Percentiles rank a stretch among this genome's conserved stretches.
Evolutionary conservation across 2,329 filamentous ascomycete genomes (phyloP).

Genomic region (Fusarium pseudograminearum): DNA sequence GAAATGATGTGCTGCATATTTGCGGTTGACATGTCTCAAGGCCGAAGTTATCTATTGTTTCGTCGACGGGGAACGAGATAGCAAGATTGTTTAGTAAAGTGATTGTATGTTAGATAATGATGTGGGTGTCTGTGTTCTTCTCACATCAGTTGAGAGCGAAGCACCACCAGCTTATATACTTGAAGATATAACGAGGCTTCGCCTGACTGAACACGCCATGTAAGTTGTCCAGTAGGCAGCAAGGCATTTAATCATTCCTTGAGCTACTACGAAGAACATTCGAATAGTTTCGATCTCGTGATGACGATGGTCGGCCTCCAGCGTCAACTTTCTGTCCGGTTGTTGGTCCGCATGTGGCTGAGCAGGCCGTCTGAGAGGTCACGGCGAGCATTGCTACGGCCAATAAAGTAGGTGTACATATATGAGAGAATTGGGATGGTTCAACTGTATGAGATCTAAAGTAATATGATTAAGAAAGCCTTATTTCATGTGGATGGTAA

Average conservation of each 20-base stretch:
- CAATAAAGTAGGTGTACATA: neutral
- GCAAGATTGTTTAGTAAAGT: neutral
- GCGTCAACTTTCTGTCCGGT: neutral
- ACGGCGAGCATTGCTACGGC: neutral
- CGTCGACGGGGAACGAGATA: neutral
- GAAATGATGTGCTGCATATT: neutral
- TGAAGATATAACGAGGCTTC: neutral
- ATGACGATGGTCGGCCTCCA: neutral
- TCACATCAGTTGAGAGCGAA: neutral
- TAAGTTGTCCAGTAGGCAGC: neutral
- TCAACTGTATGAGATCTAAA: neutral
- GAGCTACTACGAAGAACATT: neutral
- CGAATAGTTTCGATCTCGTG: neutral
- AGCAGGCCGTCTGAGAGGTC: conserved; percentile 3
- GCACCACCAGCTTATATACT: neutral
- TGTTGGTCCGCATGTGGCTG: conserved; percentile 1
- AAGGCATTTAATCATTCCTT: neutral
- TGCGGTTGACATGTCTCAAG: neutral
- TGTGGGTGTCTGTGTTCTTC: neutral
- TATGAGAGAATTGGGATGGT: neutral
- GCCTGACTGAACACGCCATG: neutral
- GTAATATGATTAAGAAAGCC: neutral
- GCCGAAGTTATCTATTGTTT: neutral
- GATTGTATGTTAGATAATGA: neutral
- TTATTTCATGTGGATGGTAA: neutral